A percentile compares a stretch with the other conserved stretches of the same genome.
phyloP scores from a whole-genome alignment of 192 early-diverging fungal genomes.

The Lunasporangiospora selenospora region DNA sequence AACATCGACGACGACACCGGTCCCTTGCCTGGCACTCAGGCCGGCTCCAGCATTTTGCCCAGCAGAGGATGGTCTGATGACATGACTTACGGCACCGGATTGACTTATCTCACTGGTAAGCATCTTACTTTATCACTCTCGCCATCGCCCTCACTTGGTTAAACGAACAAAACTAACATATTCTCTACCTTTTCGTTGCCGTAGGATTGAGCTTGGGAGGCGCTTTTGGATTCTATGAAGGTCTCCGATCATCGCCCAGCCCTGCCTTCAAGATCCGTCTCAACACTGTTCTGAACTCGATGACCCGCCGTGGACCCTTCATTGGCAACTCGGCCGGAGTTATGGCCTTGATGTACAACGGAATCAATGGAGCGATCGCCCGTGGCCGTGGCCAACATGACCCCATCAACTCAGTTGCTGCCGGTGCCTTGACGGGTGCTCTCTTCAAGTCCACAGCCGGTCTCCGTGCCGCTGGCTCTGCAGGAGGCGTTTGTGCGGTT shows the following conservation, averaged over 20 bases:
- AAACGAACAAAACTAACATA: too few species aligned
- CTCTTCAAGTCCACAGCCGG: conserved; percentile 82
- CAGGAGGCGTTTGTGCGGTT: conserved; percentile 63
- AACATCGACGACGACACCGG: conserved; percentile 49
- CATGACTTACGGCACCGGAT: conserved; percentile 85
- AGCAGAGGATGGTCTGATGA: conserved; percentile 82
- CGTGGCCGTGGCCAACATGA: conserved; percentile 67
- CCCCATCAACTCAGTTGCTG: conserved; percentile 70
- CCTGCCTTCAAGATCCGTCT: conserved; percentile 80
- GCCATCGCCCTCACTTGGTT: neutral
- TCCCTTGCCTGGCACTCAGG: conserved; percentile 41
- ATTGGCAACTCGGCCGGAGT: conserved; percentile 84
- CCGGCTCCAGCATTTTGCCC: conserved; percentile 66
- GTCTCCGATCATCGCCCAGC: conserved; percentile 59
- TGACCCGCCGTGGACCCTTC: conserved; percentile 86
- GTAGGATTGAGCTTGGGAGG: conserved; percentile 70
- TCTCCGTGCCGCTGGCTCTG: conserved; percentile 58
- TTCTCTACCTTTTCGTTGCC: neutral
- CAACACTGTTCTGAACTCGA: conserved; percentile 82
- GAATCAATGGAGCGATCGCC: conserved; percentile 72
- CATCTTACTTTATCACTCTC: neutral
- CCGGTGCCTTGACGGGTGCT: conserved; percentile 77
- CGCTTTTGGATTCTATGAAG: conserved; percentile 78
- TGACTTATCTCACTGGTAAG: conserved; percentile 75
- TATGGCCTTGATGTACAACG: conserved; percentile 85